Evolutionary conservation across 169 alveolate species (phyloP).

Genomic region (Plasmodium coatneyi): DNA sequence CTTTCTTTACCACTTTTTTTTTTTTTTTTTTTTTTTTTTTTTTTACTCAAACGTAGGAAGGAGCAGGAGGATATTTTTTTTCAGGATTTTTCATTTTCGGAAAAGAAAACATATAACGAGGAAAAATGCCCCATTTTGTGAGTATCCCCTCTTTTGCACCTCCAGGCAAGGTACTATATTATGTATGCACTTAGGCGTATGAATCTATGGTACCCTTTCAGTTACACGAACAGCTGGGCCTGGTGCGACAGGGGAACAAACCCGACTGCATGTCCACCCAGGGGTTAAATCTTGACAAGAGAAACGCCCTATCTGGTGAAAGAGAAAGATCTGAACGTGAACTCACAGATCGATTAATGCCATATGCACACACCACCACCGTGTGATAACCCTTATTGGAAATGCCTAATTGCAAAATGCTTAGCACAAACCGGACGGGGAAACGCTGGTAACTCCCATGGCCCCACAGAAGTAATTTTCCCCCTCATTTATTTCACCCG

Average conservation of each 20-base stretch:
- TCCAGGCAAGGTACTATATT: not conserved
- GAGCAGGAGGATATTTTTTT: not conserved
- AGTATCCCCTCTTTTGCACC: not conserved
- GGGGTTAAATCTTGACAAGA: not conserved
- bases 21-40: not conserved
- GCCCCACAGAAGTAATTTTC: not conserved
- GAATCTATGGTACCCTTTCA: not conserved
- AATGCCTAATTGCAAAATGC: not conserved
- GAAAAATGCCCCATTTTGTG: not conserved
- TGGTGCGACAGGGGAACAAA: not conserved
- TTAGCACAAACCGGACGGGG: not conserved
- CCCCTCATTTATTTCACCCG: not conserved
- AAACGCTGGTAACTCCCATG: not conserved
- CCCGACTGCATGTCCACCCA: not conserved
- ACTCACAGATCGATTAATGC: not conserved
- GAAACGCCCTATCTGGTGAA: not conserved
- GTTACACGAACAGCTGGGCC: not conserved
- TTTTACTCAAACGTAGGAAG: not conserved
- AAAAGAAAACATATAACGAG: not conserved
- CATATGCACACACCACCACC: not conserved
- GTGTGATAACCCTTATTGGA: not conserved
- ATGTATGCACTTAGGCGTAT: not conserved
- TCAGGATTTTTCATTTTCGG: not conserved
- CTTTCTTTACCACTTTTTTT: not conserved
- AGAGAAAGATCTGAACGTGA: not conserved